A percentile compares a stretch with the other conserved stretches of the same genome.
These are phyloP conservation scores for Lasiodiplodia sp. DNA, from an alignment of 2,329 filamentous ascomycete species.

Conservation along the genomic window DNA sequence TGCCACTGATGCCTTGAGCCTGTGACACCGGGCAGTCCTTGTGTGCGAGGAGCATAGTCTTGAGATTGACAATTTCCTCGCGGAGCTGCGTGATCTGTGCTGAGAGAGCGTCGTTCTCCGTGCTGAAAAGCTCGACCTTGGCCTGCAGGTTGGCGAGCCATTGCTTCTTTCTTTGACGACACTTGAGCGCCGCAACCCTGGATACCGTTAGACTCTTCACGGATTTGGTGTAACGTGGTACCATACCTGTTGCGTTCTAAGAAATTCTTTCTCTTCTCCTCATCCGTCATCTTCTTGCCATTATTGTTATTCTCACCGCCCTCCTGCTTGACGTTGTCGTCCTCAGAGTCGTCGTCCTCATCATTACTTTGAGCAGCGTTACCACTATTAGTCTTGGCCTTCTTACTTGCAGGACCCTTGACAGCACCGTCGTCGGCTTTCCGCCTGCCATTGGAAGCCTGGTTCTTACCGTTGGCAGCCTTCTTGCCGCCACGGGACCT, in stretches of 20 bases:
- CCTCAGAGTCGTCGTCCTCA: slow-evolving; percentile 61
- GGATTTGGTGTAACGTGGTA: background rate
- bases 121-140: slow-evolving; percentile 92
- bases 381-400: slow-evolving; percentile 67
- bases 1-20: slow-evolving; percentile 72
- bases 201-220: slow-evolving; percentile 35
- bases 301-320: slow-evolving; percentile 38
- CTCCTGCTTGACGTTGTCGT: slow-evolving; percentile 48
- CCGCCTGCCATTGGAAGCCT: slow-evolving; percentile 60
- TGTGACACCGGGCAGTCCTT: slow-evolving; percentile 96
- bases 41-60: slow-evolving; percentile 89
- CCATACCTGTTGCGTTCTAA: slow-evolving; percentile 91
- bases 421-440: slow-evolving; percentile 76
- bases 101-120: slow-evolving; percentile 87
- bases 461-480: slow-evolving; percentile 44
- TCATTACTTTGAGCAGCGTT: slow-evolving; percentile 46
- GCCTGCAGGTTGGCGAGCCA: slow-evolving; percentile 94
- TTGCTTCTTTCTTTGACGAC: slow-evolving; percentile 97
- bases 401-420: slow-evolving; percentile 75
- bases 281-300: slow-evolving; percentile 91
- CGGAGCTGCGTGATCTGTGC: slow-evolving; percentile 83
- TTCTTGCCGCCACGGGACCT: slow-evolving; percentile 53
- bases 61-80: slow-evolving; percentile 94
- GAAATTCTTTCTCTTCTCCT: slow-evolving; percentile 98
- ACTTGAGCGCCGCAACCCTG: slow-evolving; percentile 95